These are phyloP conservation scores for Auriscalpium microsporum DNA, from an alignment of 768 basidiomycete genomes.

Conservation along the genomic window DNA sequence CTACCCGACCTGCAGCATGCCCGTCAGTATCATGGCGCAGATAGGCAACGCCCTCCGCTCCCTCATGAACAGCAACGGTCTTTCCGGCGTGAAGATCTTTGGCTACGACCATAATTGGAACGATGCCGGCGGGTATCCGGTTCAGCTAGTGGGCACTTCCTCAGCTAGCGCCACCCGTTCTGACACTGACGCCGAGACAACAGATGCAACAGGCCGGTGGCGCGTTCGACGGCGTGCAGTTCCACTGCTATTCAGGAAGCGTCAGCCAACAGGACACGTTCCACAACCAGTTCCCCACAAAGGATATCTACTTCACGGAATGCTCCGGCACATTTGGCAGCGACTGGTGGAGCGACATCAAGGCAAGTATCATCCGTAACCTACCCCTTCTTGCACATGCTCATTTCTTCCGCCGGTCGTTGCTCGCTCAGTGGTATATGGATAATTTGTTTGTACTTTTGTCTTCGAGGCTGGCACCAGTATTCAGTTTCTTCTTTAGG, in stretches of 20 bases:
- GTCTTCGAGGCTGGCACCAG: background rate
- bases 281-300: constrained; percentile 44
- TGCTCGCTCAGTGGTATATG: constrained; percentile 46
- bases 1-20: constrained; percentile 53
- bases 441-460: constrained; percentile 42
- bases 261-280: constrained; percentile 48
- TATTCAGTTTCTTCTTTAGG: constrained; percentile 7
- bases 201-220: constrained; percentile 48
- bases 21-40: constrained; percentile 40
- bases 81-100: constrained; percentile 46
- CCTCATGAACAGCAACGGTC: constrained; percentile 48
- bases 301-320: constrained; percentile 54
- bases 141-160: constrained; percentile 36
- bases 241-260: constrained; percentile 62
- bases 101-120: constrained; percentile 71
- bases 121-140: constrained; percentile 53
- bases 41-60: constrained; percentile 44
- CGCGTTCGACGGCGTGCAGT: constrained; percentile 56
- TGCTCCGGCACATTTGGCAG: constrained; percentile 57
- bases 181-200: background rate
- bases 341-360: constrained; percentile 78
- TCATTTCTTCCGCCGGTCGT: background rate
- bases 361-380: constrained; percentile 31
- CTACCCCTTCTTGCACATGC: background rate
- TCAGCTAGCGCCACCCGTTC: background rate